phyloP scores from a whole-genome alignment of 257 asterid species.

The Nicotiana tomentosiformis region DNA sequence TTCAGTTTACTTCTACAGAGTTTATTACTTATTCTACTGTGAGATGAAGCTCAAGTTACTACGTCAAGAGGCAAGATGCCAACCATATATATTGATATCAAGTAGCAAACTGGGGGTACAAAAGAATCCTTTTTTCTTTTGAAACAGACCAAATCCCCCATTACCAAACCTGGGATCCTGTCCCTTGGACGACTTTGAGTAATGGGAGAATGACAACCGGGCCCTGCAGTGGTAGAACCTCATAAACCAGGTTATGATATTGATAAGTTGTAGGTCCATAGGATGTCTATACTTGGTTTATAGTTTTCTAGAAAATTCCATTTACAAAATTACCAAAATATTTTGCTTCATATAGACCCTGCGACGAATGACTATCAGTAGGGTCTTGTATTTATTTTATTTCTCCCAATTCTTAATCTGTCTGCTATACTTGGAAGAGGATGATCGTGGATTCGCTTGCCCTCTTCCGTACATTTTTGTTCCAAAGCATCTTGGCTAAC shows the following conservation, averaged over 20 bases:
- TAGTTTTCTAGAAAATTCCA: neutral
- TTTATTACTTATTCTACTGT: slow-evolving; percentile 68
- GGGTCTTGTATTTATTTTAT: neutral
- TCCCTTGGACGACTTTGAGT: neutral
- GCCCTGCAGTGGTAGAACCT: neutral
- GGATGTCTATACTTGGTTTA: neutral
- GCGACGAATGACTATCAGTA: neutral
- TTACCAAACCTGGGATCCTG: neutral
- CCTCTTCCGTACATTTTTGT: neutral
- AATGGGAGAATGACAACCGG: neutral
- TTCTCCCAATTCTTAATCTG: neutral
- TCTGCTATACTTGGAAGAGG: neutral
- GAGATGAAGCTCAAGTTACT: slow-evolving; percentile 39
- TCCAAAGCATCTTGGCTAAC: no score
- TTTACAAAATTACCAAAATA: neutral
- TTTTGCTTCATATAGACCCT: neutral
- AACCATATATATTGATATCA: neutral
- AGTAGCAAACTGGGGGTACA: neutral
- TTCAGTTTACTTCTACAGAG: slow-evolving; percentile 86
- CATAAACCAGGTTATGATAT: neutral
- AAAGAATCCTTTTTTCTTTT: neutral
- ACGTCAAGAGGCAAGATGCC: neutral
- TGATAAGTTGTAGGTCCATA: neutral
- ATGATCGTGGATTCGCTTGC: neutral
- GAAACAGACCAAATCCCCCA: neutral